Percentiles rank a stretch among this genome's conserved stretches.
phyloP scores from a whole-genome alignment of 331 rosid genomes.

The Phaseolus coccineus region DNA sequence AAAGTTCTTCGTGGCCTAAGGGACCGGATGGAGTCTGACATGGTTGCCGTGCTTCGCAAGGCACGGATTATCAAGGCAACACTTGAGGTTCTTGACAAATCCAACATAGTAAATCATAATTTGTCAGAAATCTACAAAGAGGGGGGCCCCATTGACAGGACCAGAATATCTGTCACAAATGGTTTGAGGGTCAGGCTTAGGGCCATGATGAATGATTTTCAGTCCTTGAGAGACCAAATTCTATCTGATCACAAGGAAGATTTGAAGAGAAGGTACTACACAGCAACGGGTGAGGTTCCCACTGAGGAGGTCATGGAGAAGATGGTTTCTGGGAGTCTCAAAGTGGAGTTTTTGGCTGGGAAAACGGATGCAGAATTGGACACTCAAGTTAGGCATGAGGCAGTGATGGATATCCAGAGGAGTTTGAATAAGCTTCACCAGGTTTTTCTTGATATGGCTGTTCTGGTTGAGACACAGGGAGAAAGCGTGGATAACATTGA shows the following conservation, averaged over 20 bases:
- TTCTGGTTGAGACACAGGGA: constrained; percentile 87
- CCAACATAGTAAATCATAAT: constrained; percentile 60
- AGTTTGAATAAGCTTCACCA: constrained; percentile 94
- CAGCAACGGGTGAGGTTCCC: constrained; percentile 67
- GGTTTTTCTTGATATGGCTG: constrained; percentile 94
- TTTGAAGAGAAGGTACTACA: constrained; percentile 72
- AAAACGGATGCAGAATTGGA: constrained; percentile 69
- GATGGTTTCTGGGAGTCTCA: constrained; percentile 66
- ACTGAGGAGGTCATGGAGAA: constrained; percentile 74
- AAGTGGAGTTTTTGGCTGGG: constrained; percentile 69
- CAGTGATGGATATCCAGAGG: constrained; percentile 77
- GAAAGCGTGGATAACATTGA: constrained; percentile 82
- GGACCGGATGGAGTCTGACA: constrained; percentile 83
- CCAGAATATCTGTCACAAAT: constrained; percentile 72
- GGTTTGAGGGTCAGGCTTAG: constrained; percentile 84
- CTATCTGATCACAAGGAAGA: constrained; percentile 82
- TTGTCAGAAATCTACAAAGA: constrained; percentile 58
- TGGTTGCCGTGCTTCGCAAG: constrained; percentile 80
- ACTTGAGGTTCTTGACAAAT: constrained; percentile 72
- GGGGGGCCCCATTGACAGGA: constrained; percentile 69
- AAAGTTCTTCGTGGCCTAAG: constrained; percentile 84
- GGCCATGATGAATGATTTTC: constrained; percentile 82
- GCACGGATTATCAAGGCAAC: constrained; percentile 64
- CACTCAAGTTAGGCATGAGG: constrained; percentile 71
- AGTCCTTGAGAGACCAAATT: constrained; percentile 71